A percentile compares a stretch with the other conserved stretches of the same genome.
Evolutionary conservation across 768 basidiomycete species (phyloP).

Genomic region (Amanita thiersii): DNA sequence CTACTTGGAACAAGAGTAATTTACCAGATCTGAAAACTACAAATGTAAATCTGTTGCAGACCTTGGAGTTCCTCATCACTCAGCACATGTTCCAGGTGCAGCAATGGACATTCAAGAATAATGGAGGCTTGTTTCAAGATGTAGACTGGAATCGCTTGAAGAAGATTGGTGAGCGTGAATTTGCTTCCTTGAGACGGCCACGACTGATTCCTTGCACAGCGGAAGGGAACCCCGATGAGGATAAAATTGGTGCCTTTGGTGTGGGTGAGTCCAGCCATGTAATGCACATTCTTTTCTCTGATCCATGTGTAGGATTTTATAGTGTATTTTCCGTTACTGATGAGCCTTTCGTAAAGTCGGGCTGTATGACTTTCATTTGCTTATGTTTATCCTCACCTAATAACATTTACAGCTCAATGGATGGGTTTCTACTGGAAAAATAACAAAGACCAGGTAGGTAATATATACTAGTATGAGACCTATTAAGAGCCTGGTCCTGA

Average conservation of each 20-base stretch:
- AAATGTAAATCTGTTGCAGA: conserved; percentile 29
- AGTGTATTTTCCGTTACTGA: conserved; percentile 80
- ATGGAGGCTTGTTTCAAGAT: conserved; percentile 74
- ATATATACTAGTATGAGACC: too few relatives aligned
- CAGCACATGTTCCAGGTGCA: conserved; percentile 42
- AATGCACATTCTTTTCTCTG: not conserved
- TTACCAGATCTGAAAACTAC: conserved; percentile 63
- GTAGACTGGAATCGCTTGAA: conserved; percentile 87
- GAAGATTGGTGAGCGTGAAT: conserved; percentile 60
- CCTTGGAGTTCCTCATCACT: not conserved
- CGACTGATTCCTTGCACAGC: conserved; percentile 31
- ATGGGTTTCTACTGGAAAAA: conserved; percentile 98
- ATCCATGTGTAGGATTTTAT: conserved; percentile 49
- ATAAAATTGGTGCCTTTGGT: conserved; percentile 93
- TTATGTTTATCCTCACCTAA: conserved; percentile 13
- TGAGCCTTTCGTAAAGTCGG: conserved; percentile 75
- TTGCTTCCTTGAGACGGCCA: not conserved
- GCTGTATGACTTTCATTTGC: conserved; percentile 35
- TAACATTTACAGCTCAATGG: conserved; percentile 53
- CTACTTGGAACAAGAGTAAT: not conserved
- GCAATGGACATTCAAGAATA: conserved; percentile 83
- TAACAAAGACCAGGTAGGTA: conserved; percentile 72
- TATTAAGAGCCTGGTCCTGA: too few relatives aligned
- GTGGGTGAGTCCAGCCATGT: conserved; percentile 42
- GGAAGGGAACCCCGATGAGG: conserved; percentile 90